Evolutionary conservation across 2,329 filamentous ascomycete genomes (phyloP).

Genomic region (Pseudogymnoascus sp.): DNA sequence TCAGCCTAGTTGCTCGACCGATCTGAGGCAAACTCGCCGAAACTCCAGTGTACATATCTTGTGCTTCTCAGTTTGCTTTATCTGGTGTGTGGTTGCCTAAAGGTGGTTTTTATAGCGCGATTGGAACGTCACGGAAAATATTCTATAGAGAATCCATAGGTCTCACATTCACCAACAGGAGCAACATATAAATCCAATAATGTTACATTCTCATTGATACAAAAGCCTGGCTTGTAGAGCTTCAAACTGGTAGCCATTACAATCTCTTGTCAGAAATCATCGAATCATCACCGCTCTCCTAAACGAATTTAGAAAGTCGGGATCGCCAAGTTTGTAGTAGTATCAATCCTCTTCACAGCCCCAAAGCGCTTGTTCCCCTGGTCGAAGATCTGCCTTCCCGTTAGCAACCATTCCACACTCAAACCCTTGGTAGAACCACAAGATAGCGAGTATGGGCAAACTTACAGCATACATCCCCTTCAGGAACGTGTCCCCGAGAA

Average conservation of each 20-base stretch:
- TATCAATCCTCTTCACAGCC: slow-evolving; percentile 40
- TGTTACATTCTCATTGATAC: neutral
- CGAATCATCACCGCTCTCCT: neutral
- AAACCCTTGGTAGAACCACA: too few species aligned
- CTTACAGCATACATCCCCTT: slow-evolving; percentile 52
- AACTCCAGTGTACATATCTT: neutral
- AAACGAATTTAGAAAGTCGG: neutral
- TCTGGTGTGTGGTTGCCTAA: neutral
- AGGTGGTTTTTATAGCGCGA: neutral
- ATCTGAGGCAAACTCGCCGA: neutral
- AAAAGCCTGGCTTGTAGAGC: neutral
- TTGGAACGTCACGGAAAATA: neutral
- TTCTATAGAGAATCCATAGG: neutral
- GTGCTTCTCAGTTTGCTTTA: neutral
- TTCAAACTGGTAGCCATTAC: neutral
- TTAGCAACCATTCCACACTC: slow-evolving; percentile 11
- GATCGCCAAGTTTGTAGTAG: neutral
- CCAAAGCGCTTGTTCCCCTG: slow-evolving; percentile 50
- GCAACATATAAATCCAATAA: neutral
- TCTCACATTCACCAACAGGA: neutral
- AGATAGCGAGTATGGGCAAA: slow-evolving; percentile 10
- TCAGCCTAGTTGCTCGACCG: neutral
- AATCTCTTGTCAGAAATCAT: neutral
- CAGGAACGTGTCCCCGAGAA: slow-evolving; percentile 51
- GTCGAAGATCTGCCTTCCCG: slow-evolving; percentile 45